Evolutionary conservation across 202 grass and related monocot species (phyloP), one percentile per base, ranked within the genome.

Genomic region (Carex sylvatica): DNA sequence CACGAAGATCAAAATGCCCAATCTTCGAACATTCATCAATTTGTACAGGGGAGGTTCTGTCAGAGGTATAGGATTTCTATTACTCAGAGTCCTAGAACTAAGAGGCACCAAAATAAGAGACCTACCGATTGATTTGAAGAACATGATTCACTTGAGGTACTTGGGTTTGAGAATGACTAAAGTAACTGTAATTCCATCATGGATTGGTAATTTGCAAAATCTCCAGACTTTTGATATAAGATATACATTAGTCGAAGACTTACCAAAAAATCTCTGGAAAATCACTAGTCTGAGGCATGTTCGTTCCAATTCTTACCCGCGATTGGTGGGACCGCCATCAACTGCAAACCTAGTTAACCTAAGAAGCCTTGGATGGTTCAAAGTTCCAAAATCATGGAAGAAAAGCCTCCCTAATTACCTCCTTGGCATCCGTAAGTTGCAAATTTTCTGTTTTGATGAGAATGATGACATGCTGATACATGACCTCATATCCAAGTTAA

Each of bases 61-160:
- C 6, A 38, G 30, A 24, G 44, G 5, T 4, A 75, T 22, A 5
- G 14, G 67, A 20, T 51, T 75, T 13, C 11, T 28, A 7, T 84
- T 74, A 0, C 40, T 84, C 4, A 74, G 55, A 62, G 82, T 84
- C 4, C 19, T 84, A 18, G 82, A 84, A 56, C 68, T 74, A 10
- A 15, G 44, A 2, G 0, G 7, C 4, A 3, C 23, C 0, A 0
- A 1, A 3, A 15, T 35, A 1, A n/a, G n/a, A 8, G 1, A 44
- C 5, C 15, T 61, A 18, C 51, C 26, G 0, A 18, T 11, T 18
- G 67, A 42, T 36, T 26, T 74, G 12, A 61, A 59, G 49, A 16
- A 61, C 24, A 74, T 84, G 82, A 62, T 74, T 22, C 30, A 42
- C 35, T 74, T 84, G 26, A 46, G 68, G 18, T 84, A 84, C 5